Evolutionary conservation across 345 rosid genomes (phyloP).

Genomic region (Populus alba): DNA sequence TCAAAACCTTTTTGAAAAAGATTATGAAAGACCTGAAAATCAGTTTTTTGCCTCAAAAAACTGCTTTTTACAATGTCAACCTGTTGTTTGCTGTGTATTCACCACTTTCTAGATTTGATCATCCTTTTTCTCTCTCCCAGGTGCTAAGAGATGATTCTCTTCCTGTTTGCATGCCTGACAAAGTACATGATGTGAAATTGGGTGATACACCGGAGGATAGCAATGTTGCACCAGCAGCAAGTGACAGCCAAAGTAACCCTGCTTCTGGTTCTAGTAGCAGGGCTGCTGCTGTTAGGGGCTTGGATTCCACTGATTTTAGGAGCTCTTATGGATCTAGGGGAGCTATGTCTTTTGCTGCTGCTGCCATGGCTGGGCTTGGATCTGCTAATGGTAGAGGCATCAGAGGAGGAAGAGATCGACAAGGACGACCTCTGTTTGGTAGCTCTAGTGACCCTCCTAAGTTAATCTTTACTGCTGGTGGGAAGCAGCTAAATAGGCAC

Average conservation of each 20-base stretch:
- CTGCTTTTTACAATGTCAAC: neutral
- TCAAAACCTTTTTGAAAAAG: neutral
- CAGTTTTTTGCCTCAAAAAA: neutral
- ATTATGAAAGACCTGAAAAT: neutral
- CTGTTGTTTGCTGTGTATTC: neutral
- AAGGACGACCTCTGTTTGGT: slow-evolving; percentile 64
- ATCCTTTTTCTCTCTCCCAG: slow-evolving; percentile 36
- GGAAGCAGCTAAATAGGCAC: slow-evolving; percentile 86
- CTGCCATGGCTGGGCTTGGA: slow-evolving; percentile 98
- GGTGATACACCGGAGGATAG: slow-evolving; percentile 77
- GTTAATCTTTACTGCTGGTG: slow-evolving; percentile 78
- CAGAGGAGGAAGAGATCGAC: slow-evolving; percentile 89
- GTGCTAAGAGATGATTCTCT: slow-evolving; percentile 80
- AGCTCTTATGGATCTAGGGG: slow-evolving; percentile 81
- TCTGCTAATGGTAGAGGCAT: slow-evolving; percentile 88
- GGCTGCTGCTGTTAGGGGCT: slow-evolving; percentile 61
- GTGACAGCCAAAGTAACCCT: slow-evolving; percentile 57
- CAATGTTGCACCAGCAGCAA: slow-evolving; percentile 38
- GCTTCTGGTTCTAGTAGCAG: slow-evolving; percentile 83
- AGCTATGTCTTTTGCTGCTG: slow-evolving; percentile 96
- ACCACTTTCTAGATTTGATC: neutral
- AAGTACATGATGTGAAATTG: slow-evolving; percentile 94
- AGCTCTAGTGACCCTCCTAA: slow-evolving; percentile 74
- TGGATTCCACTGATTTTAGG: slow-evolving; percentile 72
- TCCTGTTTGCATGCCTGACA: slow-evolving; percentile 88